Evolutionary conservation across 2,329 filamentous ascomycete species (phyloP), one percentile per base, ranked within the genome.

Genomic region (Dactylella cylindrospora): DNA sequence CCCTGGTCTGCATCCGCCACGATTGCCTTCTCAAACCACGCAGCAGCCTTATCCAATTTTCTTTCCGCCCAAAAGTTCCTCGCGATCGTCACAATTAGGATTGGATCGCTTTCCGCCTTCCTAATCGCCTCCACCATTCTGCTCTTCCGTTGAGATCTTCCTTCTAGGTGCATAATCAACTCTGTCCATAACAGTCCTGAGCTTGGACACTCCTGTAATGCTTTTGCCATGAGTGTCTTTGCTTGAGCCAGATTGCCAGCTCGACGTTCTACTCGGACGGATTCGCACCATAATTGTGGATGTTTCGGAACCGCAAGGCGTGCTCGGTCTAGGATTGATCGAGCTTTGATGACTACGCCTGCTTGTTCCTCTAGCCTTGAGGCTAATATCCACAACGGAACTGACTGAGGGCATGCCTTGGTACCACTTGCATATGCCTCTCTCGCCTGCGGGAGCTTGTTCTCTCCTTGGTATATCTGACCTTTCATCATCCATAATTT

Each of bases 401-500:
- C 85, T 0, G 89, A 91, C 65, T 84, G 84, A 2, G 90, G 83
- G 52, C 89, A 91, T 0, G 88, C 88, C 70, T 93, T 86, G 32
- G 91, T 94, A 28, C 93, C 93, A 3, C 88, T 85, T 59, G 82
- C 83, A 73, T 93, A 97, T 0, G 91, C 90, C 72, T 97, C 90
- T 39, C 93, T 83, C 2, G 93, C 93, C 73, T 93, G 87, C 0
- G 86, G 84, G 10, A 86, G 76, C 74, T 89, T 90, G 68, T 81
- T 84, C 39, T 90, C 80, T 35, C 84, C 80, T 70, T 96, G 87
- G 77, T 98, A 98, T 65, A 97, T 93, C 71, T 98, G 93, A 0
- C 94, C 93, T 75, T 98, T 98, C 77, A 95, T 88, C 87, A 97
- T 96, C 85, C 91, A 96, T 19, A 98, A 79, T 74, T 97, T 97